Percentiles rank a stretch among this genome's conserved stretches.
Conservation (phyloP, 1,284 basidiomycete species). For the Pseudozyma tsukubaensis region DNA sequence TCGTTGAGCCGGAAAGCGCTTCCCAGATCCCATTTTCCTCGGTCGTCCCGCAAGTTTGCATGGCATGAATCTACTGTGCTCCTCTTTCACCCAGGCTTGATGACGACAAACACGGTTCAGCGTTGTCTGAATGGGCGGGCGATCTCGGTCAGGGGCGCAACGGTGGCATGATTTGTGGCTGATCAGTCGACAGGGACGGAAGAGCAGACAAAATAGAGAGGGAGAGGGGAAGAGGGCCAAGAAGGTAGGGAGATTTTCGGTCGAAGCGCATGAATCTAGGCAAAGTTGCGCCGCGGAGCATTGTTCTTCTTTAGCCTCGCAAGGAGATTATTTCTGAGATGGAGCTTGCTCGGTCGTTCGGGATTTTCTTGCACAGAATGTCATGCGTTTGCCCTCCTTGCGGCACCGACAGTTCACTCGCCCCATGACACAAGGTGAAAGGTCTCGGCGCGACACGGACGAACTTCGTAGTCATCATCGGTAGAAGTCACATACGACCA, state of each 20-base stretch:
- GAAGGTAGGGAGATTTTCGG: background rate
- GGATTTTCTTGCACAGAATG: background rate
- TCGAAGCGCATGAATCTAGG: background rate
- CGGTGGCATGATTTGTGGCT: no score
- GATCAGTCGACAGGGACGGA: no score
- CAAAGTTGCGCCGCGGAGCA: slow-evolving; percentile 1
- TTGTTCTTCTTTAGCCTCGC: background rate
- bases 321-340: no score
- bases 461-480: background rate
- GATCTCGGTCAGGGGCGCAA: no score
- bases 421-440: background rate
- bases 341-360: background rate
- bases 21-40: no score
- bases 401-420: background rate
- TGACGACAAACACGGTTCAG: no score
- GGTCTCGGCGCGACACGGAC: background rate
- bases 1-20: no score
- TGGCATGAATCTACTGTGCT: background rate
- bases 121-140: no score
- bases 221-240: background rate
- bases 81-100: no score
- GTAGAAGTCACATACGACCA: background rate
- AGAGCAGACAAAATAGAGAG: no score
- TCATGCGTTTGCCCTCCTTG: background rate
- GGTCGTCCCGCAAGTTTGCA: background rate